A percentile compares a stretch with the other conserved stretches of the same genome.
Evolutionary conservation across 2,329 filamentous ascomycete species (phyloP).

Genomic region (Thielaviopsis punctulata): DNA sequence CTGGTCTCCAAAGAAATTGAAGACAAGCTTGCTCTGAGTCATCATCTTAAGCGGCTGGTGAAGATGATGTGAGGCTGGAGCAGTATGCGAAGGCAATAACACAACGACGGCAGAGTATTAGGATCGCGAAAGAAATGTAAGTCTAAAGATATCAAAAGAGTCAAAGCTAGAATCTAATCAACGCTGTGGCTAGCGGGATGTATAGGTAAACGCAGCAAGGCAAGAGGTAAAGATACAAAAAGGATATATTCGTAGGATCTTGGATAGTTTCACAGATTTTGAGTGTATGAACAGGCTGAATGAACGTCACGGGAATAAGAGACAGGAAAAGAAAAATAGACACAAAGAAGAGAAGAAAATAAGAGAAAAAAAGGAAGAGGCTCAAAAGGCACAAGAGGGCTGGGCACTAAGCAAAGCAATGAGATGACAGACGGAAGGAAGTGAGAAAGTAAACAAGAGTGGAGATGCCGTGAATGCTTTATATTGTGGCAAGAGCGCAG

Average conservation of each 20-base stretch:
- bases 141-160: background rate
- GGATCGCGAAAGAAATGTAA: background rate
- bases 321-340: background rate
- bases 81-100: background rate
- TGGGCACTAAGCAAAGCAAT: background rate
- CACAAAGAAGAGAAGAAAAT: background rate
- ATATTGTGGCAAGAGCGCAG: background rate
- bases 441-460: background rate
- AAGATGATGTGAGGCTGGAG: background rate
- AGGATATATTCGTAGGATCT: background rate
- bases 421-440: background rate
- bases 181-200: background rate
- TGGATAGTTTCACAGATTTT: background rate
- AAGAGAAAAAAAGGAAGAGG: background rate
- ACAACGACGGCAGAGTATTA: background rate
- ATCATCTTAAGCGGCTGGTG: constrained; percentile 6
- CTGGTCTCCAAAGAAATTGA: constrained; percentile 55
- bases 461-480: background rate
- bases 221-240: background rate
- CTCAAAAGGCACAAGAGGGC: background rate
- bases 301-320: background rate
- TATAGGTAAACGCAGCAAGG: background rate
- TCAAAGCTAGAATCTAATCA: background rate
- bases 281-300: background rate
- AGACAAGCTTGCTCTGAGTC: constrained; percentile 24